Conservation (phyloP, 1,284 basidiomycete species). For the Irpex sp. region DNA sequence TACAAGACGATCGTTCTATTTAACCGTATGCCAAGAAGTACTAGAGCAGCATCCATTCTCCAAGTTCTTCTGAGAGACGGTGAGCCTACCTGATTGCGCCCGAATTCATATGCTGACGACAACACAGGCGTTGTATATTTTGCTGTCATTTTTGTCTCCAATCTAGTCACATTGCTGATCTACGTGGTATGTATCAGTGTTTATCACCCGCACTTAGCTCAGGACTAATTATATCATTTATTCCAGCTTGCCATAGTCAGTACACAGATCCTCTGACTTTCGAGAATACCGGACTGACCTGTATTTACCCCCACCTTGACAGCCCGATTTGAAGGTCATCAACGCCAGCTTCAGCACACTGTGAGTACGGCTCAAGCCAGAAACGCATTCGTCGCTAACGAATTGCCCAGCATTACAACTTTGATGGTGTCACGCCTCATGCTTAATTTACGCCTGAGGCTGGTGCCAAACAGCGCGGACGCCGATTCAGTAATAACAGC, state of each 20-base stretch:
- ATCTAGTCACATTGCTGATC: conserved; percentile 23
- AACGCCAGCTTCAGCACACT: conserved; percentile 25
- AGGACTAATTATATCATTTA: conserved; percentile 17
- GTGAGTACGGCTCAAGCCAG: neutral
- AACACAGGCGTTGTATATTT: conserved; percentile 26
- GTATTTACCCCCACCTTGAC: neutral
- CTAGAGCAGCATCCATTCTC: neutral
- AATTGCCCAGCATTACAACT: conserved; percentile 20
- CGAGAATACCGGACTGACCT: neutral
- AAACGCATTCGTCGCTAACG: conserved; percentile 13
- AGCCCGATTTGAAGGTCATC: conserved; percentile 25
- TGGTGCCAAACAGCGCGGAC: neutral
- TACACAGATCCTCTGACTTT: neutral
- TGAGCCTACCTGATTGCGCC: neutral
- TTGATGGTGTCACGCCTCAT: conserved; percentile 27
- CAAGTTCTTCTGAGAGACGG: conserved; percentile 1
- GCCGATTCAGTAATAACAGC: neutral
- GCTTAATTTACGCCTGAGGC: conserved; percentile 20
- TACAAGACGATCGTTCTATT: neutral
- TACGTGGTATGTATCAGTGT: conserved; percentile 18
- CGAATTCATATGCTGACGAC: conserved; percentile 16
- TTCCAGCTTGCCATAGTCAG: conserved; percentile 9
- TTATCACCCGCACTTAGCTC: neutral
- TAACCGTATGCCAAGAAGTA: neutral
- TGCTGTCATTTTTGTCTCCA: conserved; percentile 23